Evolutionary conservation across 768 basidiomycete genomes (phyloP), one percentile per base, ranked within the genome.

Genomic region (Lentinula sp.): DNA sequence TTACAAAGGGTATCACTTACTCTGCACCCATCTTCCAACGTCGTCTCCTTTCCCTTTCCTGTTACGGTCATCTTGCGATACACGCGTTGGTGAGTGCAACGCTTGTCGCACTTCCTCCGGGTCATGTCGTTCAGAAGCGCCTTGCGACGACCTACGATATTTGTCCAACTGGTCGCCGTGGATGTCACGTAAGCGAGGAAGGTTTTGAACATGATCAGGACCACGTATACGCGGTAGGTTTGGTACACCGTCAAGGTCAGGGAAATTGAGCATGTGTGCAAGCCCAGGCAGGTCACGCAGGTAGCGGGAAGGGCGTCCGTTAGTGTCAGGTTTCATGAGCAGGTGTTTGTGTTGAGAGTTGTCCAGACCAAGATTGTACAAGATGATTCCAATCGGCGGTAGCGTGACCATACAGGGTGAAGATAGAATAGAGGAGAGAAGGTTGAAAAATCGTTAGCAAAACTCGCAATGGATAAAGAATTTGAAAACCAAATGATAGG

Each of bases 21-120:
- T 69, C 69, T 78, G 72, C 15, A 79, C 63, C 79, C 79, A 79
- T 49, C 72, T 69, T 7, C 75, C 73, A 2, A 77, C 65, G 18
- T 69, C 71, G 32, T 65, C 66, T 28, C 65, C 66, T 62, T 61
- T 59, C 10, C 64, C 61, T 33, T 61, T 54, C 39, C 65, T 59
- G 53, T 59, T n/a, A 36, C 53, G 63, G 42, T 57, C 49, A n/a
- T 66, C 69, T 18, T 57, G 23, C 37, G 50, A 53, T 50, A 9
- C 23, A 9, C 37, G 15, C 18, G 10, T 36, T 4, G 20, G 28
- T 18, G 45, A n/a, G 45, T n/a, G 39, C 7, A 20, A 12, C 23
- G 15, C 6, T 32, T n/a, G 36, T 41, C 16, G 18, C 41, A 39
- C 18, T 42, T 32, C 55, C 4, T 56, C 55, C 20, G 7, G 36